These are phyloP conservation scores for Ceratobasidium sp. DNA, from an alignment of 1,284 basidiomycete genomes.

Conservation along the genomic window DNA sequence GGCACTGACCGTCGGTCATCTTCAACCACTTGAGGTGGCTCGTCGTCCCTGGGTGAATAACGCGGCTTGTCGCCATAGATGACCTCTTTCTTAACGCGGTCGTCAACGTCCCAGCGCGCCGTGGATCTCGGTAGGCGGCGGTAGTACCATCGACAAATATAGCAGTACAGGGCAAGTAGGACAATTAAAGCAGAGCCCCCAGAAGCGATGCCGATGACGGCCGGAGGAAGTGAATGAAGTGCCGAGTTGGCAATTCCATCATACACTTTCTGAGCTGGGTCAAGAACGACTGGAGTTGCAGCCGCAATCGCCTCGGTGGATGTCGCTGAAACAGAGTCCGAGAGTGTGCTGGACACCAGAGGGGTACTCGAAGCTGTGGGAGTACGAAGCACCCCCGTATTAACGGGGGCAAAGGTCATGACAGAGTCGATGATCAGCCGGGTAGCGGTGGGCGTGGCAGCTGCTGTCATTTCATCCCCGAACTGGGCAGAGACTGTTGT, in stretches of 20 bases:
- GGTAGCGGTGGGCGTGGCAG: slow-evolving; percentile 22
- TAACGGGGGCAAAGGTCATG: not conserved
- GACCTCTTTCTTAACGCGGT: slow-evolving; percentile 14
- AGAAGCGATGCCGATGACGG: slow-evolving; percentile 6
- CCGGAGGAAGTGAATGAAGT: slow-evolving; percentile 14
- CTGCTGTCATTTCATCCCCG: too few species aligned
- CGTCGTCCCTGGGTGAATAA: slow-evolving; percentile 13
- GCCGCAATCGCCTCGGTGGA: not conserved
- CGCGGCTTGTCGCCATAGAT: slow-evolving; percentile 25
- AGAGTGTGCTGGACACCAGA: not conserved
- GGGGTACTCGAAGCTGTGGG: not conserved
- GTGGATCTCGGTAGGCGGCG: slow-evolving; percentile 34
- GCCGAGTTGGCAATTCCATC: slow-evolving; percentile 17
- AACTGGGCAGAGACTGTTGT: not conserved
- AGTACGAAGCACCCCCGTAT: not conserved
- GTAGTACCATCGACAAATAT: slow-evolving; percentile 39
- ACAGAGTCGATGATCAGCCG: slow-evolving; percentile 16
- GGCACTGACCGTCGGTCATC: not conserved
- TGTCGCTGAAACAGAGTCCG: not conserved
- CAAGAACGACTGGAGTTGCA: not conserved
- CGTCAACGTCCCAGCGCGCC: slow-evolving; percentile 34
- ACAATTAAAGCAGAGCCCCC: slow-evolving; percentile 26
- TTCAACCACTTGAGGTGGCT: slow-evolving; percentile 8
- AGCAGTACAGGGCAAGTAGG: slow-evolving; percentile 31
- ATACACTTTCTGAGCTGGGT: slow-evolving; percentile 27